These are phyloP conservation scores for Coelastrella sp. DNA, from an alignment of 139 green algal genomes.

Conservation along the genomic window DNA sequence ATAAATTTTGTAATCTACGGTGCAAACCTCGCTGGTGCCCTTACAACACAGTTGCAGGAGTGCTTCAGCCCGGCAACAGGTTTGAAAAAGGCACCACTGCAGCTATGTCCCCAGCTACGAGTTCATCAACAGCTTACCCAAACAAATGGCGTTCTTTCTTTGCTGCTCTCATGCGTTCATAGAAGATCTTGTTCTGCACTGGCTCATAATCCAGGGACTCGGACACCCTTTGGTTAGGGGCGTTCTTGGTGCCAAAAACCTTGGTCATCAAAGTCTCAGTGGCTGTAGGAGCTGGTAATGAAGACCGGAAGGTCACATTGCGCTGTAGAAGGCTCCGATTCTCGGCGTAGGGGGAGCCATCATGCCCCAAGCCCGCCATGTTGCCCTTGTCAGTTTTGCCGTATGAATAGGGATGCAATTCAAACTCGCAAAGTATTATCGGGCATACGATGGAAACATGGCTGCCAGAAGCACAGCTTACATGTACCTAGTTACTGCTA, in stretches of 20 bases:
- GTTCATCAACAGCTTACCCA: no score
- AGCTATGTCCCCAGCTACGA: no score
- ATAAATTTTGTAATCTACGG: no score
- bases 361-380: not conserved
- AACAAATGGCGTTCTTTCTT: slow-evolving; percentile 73
- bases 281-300: not conserved
- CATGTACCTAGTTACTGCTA: no score
- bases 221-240: slow-evolving; percentile 48
- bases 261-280: slow-evolving; percentile 39
- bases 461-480: no score
- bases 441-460: no score
- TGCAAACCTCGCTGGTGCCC: no score
- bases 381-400: not conserved
- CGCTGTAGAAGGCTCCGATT: not conserved
- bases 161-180: slow-evolving; percentile 57
- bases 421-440: not conserved
- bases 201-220: slow-evolving; percentile 76
- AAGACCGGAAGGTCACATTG: slow-evolving; percentile 17
- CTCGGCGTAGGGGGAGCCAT: not conserved
- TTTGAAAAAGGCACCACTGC: no score
- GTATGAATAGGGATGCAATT: not conserved
- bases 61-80: no score
- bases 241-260: slow-evolving; percentile 51
- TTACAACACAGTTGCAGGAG: no score
- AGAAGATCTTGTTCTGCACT: slow-evolving; percentile 73